Conservation (phyloP, 2,329 filamentous ascomycete species). For the Neurospora crassa region DNA sequence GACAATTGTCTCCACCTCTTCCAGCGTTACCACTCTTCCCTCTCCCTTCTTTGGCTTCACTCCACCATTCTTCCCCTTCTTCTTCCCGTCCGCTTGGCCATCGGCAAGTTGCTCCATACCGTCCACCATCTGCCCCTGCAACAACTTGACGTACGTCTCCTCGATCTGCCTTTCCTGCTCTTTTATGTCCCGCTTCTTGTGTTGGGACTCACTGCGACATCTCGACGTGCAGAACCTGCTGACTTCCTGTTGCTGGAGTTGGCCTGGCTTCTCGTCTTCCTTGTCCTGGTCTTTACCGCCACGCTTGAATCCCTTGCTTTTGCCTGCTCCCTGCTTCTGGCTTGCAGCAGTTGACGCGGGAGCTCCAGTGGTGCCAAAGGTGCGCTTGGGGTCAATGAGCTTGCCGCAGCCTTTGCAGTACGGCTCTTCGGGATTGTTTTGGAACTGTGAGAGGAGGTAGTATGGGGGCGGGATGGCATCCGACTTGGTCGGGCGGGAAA, state of each 20-base stretch:
- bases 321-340: background rate
- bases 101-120: slow-evolving; percentile 4
- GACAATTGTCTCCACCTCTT: slow-evolving; percentile 38
- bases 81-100: slow-evolving; percentile 24
- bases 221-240: slow-evolving; percentile 48
- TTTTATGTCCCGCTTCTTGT: slow-evolving; percentile 21
- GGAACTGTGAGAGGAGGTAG: slow-evolving; percentile 34
- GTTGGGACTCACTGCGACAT: slow-evolving; percentile 30
- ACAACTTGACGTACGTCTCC: slow-evolving; percentile 31
- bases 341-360: background rate
- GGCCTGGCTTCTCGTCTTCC: background rate
- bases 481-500: slow-evolving; percentile 29
- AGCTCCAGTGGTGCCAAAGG: background rate
- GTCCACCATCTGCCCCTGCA: slow-evolving; percentile 16
- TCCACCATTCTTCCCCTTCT: slow-evolving; percentile 22
- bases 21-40: slow-evolving; percentile 38
- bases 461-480: slow-evolving; percentile 40
- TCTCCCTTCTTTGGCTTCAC: slow-evolving; percentile 37
- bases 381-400: slow-evolving; percentile 32
- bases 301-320: background rate
- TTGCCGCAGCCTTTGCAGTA: slow-evolving; percentile 50
- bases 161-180: slow-evolving; percentile 47
- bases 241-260: slow-evolving; percentile 15
- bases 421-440: slow-evolving; percentile 32
- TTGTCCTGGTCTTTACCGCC: background rate